Base-by-base conservation (phyloP, 2,329 filamentous ascomycete genomes). In the Sarocladium strictum region DNA sequence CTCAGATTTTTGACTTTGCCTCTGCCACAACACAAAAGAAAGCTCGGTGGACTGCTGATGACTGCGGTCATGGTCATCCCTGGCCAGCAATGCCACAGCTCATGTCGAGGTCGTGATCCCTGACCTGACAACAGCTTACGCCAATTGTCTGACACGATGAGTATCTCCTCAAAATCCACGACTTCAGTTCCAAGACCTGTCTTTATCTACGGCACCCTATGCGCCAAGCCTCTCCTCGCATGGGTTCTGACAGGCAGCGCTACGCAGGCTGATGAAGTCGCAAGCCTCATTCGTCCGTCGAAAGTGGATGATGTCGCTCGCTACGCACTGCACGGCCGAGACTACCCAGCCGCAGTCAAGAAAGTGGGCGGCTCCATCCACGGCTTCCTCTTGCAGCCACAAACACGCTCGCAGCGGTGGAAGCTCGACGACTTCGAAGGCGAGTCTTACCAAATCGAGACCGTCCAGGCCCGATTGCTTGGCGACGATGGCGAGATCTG, bases 361-460 rank as follows among this genome's bases (percentile, higher is more conserved):
- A 47, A 56, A 1, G 21, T 38, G 1, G 19, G 41, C 0, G 63
- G 59, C 1, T 55, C 41, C 6, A 58, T 67, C 0, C 61, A 67
- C 17, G 65, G 67, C 0, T 65, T 59, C 45, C 2, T 70, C 0
- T 38, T 71, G 0, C 14, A 12, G 1, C 32, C 61, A 0, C 49
- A 63, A 26, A 66, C 59, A 2, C 53, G n/a, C 1, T 62, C 63
- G 0, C 61, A 67, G 32, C 60, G 67, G 2, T 62, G 57, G 9
- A 70, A 67, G 21, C 40, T 69, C n/a, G 67, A 67, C 32, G 59
- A 67, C 15, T 70, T 70, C 24, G 66, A 70, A 40, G 64, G 64
- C 0, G 60, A 66, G n/a, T 9, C 21, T 0, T 68, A 66, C 27
- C 56, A 50, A 2, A 15, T 54, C 1, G 59, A 58, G 0, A 15